Base-by-base conservation (phyloP, 2,329 filamentous ascomycete species). In the Claviceps cyperi region DNA sequence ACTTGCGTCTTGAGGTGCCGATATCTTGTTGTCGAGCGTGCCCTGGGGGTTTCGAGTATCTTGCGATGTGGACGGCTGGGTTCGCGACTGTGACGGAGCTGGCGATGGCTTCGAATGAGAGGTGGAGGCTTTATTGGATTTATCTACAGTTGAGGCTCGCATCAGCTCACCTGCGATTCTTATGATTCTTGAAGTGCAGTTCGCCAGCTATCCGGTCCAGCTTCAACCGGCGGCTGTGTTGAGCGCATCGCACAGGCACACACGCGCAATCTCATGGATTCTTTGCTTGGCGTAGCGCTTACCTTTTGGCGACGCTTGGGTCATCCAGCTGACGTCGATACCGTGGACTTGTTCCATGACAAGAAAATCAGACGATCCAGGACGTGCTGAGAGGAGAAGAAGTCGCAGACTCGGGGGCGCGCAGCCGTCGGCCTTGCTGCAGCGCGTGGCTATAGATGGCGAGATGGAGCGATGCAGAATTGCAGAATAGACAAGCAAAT, bases 301-400 rank as follows among this genome's bases (percentile, higher is more conserved):
- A 86, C 88, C 87, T 83, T 85, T 89, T 55, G 82, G 80, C 58
- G 83, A 80, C 63, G 86, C 84, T 68, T 92, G 85, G 58, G 76
- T 76, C 73, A 94, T 84, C 88, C 88, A 94, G 67, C 84, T 89
- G 62, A 94, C 87, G 68, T 94, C 88, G 61, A 94, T 78, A 57
- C 83, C 83, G 65, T 88, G 81, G 56, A 86, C 78, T 59, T 84
- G 82, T 68, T 91, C 86, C 86, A 91, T 91, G 54, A 57, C 71
- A 36, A 37, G 22, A 38, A 51, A 37, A 17, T 8, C 13, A 5
- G 28, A 36, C 39, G 15, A 35, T 32, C 24, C 21, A 49, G n/a
- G 46, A 53, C 51, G 46, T 32, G 45, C 41, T 37, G 35, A 9
- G 35, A 11, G 38, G 21, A 46, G 24, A 38, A 24, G 9, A 41